Percentiles rank a stretch among this genome's conserved stretches.
These are phyloP conservation scores for Dittrichia graveolens DNA, from an alignment of 129 eudicot species.

Conservation along the genomic window DNA sequence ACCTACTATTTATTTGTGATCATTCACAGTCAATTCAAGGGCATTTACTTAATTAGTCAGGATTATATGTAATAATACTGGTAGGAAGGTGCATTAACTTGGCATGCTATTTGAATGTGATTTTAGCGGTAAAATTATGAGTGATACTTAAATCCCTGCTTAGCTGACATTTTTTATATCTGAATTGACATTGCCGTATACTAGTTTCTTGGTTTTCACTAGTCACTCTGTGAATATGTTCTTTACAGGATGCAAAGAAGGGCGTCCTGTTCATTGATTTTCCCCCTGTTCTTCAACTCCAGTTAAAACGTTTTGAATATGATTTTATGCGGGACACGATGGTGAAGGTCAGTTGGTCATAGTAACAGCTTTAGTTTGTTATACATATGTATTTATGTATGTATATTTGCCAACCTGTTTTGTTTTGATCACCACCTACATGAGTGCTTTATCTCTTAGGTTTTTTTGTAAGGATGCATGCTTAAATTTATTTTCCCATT, in stretches of 20 bases:
- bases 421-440: too few species aligned
- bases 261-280: slow-evolving; percentile 92
- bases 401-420: neutral
- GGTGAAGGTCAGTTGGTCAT: slow-evolving; percentile 73
- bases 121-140: slow-evolving; percentile 11
- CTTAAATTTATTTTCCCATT: too few species aligned
- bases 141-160: neutral
- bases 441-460: neutral
- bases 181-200: slow-evolving; percentile 2
- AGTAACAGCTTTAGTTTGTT: neutral
- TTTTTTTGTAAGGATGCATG: slow-evolving; percentile 6
- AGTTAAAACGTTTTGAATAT: slow-evolving; percentile 88
- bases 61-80: slow-evolving; percentile 14
- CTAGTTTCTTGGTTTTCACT: slow-evolving; percentile 22
- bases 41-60: slow-evolving; percentile 9
- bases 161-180: slow-evolving; percentile 17
- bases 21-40: neutral
- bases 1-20: neutral
- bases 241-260: slow-evolving; percentile 90
- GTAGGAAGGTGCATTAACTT: slow-evolving; percentile 17
- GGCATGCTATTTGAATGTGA: neutral
- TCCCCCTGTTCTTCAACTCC: slow-evolving; percentile 98
- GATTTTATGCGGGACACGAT: slow-evolving; percentile 85
- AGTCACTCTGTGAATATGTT: slow-evolving; percentile 19
- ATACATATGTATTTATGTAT: neutral